Percentiles rank a stretch among this genome's conserved stretches.
Evolutionary conservation across 164 flowering plant genomes (phyloP).

Genomic region (Dillenia suffruticosa): DNA sequence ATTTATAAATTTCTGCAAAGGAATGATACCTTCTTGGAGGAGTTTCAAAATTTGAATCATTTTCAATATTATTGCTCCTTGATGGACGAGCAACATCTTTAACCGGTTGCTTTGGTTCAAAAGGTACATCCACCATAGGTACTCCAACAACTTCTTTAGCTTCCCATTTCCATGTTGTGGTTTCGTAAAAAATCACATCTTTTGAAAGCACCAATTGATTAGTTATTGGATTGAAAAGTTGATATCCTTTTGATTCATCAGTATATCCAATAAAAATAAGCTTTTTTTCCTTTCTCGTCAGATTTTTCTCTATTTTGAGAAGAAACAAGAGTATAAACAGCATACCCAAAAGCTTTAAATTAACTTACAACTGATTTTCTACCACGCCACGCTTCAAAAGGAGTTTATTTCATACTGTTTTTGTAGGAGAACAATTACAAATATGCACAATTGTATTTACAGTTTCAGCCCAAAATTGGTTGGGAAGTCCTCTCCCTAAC

Average conservation of each 20-base stretch:
- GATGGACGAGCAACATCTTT: too few species aligned
- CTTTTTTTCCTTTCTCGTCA: conserved; percentile 6
- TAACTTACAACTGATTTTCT: neutral
- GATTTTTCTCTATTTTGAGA: conserved; percentile 3
- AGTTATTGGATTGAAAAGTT: conserved; percentile 1
- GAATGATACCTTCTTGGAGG: too few species aligned
- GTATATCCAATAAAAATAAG: conserved; percentile 8
- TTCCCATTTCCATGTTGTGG: neutral
- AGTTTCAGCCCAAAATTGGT: conserved; percentile 2
- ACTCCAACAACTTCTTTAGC: too few species aligned
- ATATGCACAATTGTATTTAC: neutral
- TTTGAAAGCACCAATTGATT: neutral
- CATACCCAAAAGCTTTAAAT: conserved; percentile 3
- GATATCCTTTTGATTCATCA: neutral
- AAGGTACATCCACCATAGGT: too few species aligned
- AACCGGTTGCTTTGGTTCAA: too few species aligned
- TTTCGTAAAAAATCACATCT: conserved; percentile 9
- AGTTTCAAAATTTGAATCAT: too few species aligned
- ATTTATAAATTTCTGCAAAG: too few species aligned
- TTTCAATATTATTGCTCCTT: too few species aligned
- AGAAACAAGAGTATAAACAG: conserved; percentile 5
- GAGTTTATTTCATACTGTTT: neutral
- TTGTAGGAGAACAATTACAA: neutral
- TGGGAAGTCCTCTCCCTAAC: neutral
- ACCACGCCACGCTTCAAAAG: neutral